phyloP scores from a whole-genome alignment of 2,329 filamentous ascomycete species.

The Ascochyta pisi region DNA sequence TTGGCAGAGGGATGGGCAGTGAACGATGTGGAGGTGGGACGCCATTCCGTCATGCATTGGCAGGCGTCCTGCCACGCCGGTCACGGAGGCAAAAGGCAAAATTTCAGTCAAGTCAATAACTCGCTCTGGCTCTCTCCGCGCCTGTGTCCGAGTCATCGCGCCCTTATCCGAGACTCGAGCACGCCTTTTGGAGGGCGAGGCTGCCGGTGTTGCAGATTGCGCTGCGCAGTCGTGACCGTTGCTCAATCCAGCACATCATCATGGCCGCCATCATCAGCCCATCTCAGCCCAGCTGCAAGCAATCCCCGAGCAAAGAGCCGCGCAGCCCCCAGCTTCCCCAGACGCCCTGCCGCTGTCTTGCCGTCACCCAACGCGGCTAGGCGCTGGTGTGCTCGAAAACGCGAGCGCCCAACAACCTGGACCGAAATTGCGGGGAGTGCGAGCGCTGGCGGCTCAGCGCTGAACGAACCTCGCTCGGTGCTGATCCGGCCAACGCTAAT shows the following conservation, averaged over 20 bases:
- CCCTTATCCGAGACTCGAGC: slow-evolving; percentile 5
- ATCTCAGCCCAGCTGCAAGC: neutral
- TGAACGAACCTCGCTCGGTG: slow-evolving; percentile 12
- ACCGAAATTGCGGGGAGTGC: slow-evolving; percentile 2
- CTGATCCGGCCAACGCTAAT: slow-evolving; percentile 7
- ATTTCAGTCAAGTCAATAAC: slow-evolving; percentile 9
- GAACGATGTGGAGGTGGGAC: slow-evolving; percentile 28
- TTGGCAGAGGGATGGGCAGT: slow-evolving; percentile 21
- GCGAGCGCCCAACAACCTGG: slow-evolving; percentile 4
- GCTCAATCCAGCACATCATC: neutral
- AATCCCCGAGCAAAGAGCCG: slow-evolving; percentile 17
- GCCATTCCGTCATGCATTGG: slow-evolving; percentile 23
- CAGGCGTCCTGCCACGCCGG: slow-evolving; percentile 7
- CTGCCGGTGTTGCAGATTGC: slow-evolving; percentile 3
- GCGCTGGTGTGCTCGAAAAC: neutral
- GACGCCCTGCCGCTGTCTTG: slow-evolving; percentile 8
- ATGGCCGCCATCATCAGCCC: neutral
- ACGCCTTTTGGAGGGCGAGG: neutral
- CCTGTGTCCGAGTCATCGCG: slow-evolving; percentile 8
- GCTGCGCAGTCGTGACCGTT: neutral
- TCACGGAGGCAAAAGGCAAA: slow-evolving; percentile 7
- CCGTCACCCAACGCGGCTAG: slow-evolving; percentile 12
- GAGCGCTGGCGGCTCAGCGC: slow-evolving; percentile 5
- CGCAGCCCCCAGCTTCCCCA: slow-evolving; percentile 16
- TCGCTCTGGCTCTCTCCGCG: slow-evolving; percentile 10